phyloP scores from a whole-genome alignment of 306 rosid species.

The Prunus armeniaca region DNA sequence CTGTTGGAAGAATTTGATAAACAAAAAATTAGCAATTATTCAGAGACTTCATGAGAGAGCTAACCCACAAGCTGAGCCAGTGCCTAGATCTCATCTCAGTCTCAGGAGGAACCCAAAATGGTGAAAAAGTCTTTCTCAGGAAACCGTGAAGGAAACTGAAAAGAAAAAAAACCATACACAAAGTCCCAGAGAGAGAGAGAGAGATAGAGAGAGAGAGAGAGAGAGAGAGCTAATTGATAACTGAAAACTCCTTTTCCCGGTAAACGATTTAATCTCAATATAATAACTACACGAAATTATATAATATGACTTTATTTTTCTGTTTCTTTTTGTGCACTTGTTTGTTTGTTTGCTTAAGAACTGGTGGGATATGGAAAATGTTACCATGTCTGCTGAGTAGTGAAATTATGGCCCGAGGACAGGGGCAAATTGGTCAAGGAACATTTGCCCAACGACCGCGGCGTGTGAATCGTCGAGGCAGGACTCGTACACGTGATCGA shows the following conservation, averaged over 20 bases:
- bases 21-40: neutral
- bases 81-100: conserved; percentile 28
- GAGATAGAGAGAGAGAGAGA: neutral
- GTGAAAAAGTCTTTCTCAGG: neutral
- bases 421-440: conserved; percentile 3
- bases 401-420: neutral
- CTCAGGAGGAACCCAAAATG: neutral
- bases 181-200: neutral
- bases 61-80: conserved; percentile 24
- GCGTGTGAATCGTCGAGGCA: conserved; percentile 15
- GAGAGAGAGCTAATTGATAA: conserved; percentile 9
- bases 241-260: conserved; percentile 25
- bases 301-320: neutral
- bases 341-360: neutral
- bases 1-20: neutral
- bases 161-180: neutral
- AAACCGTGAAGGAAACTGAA: neutral
- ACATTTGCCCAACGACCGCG: neutral
- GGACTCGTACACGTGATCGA: conserved; percentile 22
- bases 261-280: conserved; percentile 14
- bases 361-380: neutral
- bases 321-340: neutral
- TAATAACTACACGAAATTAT: neutral
- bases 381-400: neutral
- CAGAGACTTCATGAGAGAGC: neutral